phyloP scores from a whole-genome alignment of 2,329 filamentous ascomycete genomes.

The Exophiala sideris region DNA sequence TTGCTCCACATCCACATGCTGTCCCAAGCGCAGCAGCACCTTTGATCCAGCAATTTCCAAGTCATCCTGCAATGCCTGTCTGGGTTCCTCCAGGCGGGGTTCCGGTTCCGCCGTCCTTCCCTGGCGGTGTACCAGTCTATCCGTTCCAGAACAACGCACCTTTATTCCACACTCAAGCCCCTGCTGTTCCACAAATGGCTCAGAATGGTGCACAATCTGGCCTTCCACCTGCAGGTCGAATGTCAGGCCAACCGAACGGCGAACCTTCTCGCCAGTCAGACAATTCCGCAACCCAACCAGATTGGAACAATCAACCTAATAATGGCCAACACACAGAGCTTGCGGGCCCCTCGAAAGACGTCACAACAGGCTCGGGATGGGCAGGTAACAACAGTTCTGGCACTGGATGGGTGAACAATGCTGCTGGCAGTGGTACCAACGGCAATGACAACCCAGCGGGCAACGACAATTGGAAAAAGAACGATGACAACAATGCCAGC shows the following conservation, averaged over 20 bases:
- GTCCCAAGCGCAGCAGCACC: neutral
- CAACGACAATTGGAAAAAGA: constrained; percentile 1
- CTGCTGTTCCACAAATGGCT: neutral
- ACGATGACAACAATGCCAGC: neutral
- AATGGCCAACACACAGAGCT: neutral
- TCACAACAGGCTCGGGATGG: too few species aligned
- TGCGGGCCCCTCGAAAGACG: neutral
- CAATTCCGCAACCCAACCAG: neutral
- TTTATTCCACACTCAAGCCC: constrained; percentile 9
- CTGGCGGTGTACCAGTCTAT: constrained; percentile 9
- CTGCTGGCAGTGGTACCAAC: neutral
- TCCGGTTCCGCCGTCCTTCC: constrained; percentile 4
- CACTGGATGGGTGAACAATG: neutral
- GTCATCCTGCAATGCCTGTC: constrained; percentile 1
- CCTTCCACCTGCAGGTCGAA: neutral
- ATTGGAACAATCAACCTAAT: neutral
- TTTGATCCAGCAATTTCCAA: neutral
- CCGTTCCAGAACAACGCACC: constrained; percentile 1
- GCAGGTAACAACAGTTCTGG: too few species aligned
- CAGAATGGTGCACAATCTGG: neutral
- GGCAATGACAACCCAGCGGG: neutral
- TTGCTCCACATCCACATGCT: neutral
- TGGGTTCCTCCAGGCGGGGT: constrained; percentile 2
- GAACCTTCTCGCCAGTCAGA: neutral
- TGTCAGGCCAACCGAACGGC: neutral